A percentile compares a stretch with the other conserved stretches of the same genome.
These are phyloP conservation scores for Phyllosticta capitalensis DNA, from an alignment of 2,329 filamentous ascomycete genomes.

Conservation along the genomic window DNA sequence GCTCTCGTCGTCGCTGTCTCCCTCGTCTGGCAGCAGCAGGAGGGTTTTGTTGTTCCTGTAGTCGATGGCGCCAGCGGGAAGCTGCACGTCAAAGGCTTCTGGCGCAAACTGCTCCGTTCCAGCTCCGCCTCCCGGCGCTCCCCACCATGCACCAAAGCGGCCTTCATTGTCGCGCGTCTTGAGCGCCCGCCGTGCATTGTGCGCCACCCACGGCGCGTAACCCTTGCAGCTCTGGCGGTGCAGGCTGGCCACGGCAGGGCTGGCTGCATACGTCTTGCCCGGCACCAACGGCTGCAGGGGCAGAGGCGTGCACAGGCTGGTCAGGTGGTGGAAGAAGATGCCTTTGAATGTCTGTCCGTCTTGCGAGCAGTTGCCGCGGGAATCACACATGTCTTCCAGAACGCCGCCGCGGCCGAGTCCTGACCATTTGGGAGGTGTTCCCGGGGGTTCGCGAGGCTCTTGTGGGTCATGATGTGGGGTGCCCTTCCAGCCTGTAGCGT, in stretches of 20 bases:
- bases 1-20: neutral
- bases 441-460: constrained; percentile 6
- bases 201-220: constrained; percentile 66
- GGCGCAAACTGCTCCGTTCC: neutral
- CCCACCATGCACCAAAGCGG: constrained; percentile 87
- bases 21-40: neutral
- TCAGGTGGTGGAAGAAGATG: constrained; percentile 86
- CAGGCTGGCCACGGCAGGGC: constrained; percentile 16
- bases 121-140: constrained; percentile 24
- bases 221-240: constrained; percentile 54
- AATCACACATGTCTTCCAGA: constrained; percentile 77
- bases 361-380: constrained; percentile 64
- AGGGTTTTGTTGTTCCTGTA: constrained; percentile 30
- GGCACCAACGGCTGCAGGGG: constrained; percentile 35
- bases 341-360: constrained; percentile 87
- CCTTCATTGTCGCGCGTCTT: constrained; percentile 57
- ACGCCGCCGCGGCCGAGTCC: constrained; percentile 72
- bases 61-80: constrained; percentile 40
- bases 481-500: constrained; percentile 65
- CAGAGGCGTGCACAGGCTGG: constrained; percentile 64
- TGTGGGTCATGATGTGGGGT: constrained; percentile 21
- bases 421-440: constrained; percentile 42
- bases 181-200: constrained; percentile 68
- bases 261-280: constrained; percentile 35
- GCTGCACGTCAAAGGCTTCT: constrained; percentile 5